A percentile compares a stretch with the other conserved stretches of the same genome.
These are phyloP conservation scores for Phaeosphaeria sp. DNA, from an alignment of 2,329 filamentous ascomycete species.

Conservation along the genomic window DNA sequence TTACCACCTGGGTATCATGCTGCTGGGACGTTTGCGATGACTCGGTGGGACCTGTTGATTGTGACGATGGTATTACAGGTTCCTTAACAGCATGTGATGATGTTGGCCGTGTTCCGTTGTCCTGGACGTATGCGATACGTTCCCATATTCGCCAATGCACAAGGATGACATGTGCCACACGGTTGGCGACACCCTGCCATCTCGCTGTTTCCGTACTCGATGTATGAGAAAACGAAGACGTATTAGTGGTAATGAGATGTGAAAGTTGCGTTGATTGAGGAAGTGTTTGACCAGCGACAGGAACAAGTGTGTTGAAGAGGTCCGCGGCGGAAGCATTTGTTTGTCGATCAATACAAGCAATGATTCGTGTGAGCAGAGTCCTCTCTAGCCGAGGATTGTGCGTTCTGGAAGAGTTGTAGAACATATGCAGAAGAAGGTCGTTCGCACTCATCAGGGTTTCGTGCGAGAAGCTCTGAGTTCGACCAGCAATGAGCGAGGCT, in stretches of 20 bases:
- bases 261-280: slow-evolving; percentile 18
- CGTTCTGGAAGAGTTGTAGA: slow-evolving; percentile 38
- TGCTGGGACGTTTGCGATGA: neutral
- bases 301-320: slow-evolving; percentile 53
- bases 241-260: slow-evolving; percentile 32
- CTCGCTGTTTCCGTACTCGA: slow-evolving; percentile 32
- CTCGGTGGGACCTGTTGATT: neutral
- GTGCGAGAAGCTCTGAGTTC: slow-evolving; percentile 33
- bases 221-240: slow-evolving; percentile 20
- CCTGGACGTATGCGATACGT: slow-evolving; percentile 68
- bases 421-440: slow-evolving; percentile 41
- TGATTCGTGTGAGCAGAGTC: slow-evolving; percentile 33
- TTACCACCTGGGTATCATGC: neutral
- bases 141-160: slow-evolving; percentile 93
- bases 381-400: slow-evolving; percentile 41
- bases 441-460: slow-evolving; percentile 46
- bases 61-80: neutral
- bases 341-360: slow-evolving; percentile 37
- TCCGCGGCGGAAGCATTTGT: slow-evolving; percentile 49
- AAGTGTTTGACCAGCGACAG: slow-evolving; percentile 6
- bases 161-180: slow-evolving; percentile 81
- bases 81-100: neutral
- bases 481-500: slow-evolving; percentile 44
- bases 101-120: slow-evolving; percentile 11
- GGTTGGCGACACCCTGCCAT: slow-evolving; percentile 73